Base-by-base conservation (phyloP, 2,329 filamentous ascomycete species). In the Fusarium virguliforme region DNA sequence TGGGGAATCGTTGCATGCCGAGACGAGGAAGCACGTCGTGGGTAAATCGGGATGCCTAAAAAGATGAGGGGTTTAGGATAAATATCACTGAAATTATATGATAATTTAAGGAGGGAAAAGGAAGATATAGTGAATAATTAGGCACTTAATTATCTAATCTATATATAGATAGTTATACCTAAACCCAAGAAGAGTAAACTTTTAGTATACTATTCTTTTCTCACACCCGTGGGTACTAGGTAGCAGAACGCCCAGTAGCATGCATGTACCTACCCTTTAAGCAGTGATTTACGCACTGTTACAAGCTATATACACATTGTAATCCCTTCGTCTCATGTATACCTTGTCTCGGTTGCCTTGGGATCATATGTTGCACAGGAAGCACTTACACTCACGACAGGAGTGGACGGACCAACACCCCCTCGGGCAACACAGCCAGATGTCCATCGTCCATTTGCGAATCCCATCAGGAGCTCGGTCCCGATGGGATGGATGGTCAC, bases 401-500 rank as follows among this genome's bases (percentile, higher is more conserved):
- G 53, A 40, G 53, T 40, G 15, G 53, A 10, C 35, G 34, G 37
- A 28, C 53, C 35, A 35, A 53, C n/a, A n/a, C 32, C 18, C 30
- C 48, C 18, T 53, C 28, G n/a, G 30, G 26, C 37, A 43, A 32
- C 28, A 22, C 28, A 57, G 38, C 24, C 24, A 30, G 28, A 41
- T 46, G 13, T 13, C 6, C 4, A 46, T 59, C 22, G n/a, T 28
- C 15, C 24, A 37, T 54, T 56, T 24, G 13, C 22, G 24, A 56
- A 40, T 32, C 40, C 40, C 22, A 37, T 37, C 28, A 28, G 38
- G 67, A 61, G 60, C 55, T 48, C 57, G 53, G 63, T 64, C 62
- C 62, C 63, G 63, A 63, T 62, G 40, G 48, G 51, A 40, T 51
- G 48, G 51, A 40, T 51, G 65, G 71, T 68, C 62, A 63, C 54